Percentiles rank a stretch among this genome's conserved stretches.
Evolutionary conservation across 2,329 filamentous ascomycete genomes (phyloP).

Genomic region (Mollisiaceae sp.): DNA sequence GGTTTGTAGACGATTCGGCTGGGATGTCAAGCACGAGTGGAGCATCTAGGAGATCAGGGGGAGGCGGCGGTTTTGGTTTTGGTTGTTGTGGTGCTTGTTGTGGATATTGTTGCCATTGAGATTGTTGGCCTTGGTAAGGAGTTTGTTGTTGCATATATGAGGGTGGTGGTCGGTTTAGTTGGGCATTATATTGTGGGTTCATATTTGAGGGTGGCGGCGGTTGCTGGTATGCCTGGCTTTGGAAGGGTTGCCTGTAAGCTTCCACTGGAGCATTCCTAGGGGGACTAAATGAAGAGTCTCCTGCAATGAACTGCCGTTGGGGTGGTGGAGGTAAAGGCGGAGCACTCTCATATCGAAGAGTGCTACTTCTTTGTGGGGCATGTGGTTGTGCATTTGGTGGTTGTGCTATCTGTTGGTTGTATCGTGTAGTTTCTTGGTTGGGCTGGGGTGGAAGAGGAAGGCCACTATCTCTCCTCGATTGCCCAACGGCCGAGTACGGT

Average conservation of each 20-base stretch:
- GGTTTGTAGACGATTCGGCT: slow-evolving; percentile 47
- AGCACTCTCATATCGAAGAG: slow-evolving; percentile 39
- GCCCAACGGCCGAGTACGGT: slow-evolving; percentile 24
- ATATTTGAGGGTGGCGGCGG: slow-evolving; percentile 25
- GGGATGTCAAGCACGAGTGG: slow-evolving; percentile 58
- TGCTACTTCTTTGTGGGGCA: slow-evolving; percentile 42
- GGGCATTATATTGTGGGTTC: slow-evolving; percentile 23
- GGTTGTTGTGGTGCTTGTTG: slow-evolving; percentile 42
- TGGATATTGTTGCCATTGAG: slow-evolving; percentile 38
- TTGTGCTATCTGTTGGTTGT: slow-evolving; percentile 32
- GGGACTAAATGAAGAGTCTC: slow-evolving; percentile 34
- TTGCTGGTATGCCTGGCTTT: slow-evolving; percentile 35
- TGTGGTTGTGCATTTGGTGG: slow-evolving; percentile 26
- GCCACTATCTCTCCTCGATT: slow-evolving; percentile 35
- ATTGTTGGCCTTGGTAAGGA: slow-evolving; percentile 30
- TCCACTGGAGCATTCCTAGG: slow-evolving; percentile 39
- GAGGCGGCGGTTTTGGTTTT: slow-evolving; percentile 43
- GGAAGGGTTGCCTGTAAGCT: slow-evolving; percentile 29
- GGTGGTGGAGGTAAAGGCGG: slow-evolving; percentile 41
- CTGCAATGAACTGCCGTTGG: slow-evolving; percentile 31
- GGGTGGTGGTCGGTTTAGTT: slow-evolving; percentile 30
- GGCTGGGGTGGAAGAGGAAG: slow-evolving; percentile 42
- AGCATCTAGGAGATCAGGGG: slow-evolving; percentile 58
- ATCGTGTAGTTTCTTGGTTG: slow-evolving; percentile 29
- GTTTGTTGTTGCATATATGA: slow-evolving; percentile 33